Evolutionary conservation across 768 basidiomycete species (phyloP), one percentile per base, ranked within the genome.

Genomic region (Polyporus arcularius): DNA sequence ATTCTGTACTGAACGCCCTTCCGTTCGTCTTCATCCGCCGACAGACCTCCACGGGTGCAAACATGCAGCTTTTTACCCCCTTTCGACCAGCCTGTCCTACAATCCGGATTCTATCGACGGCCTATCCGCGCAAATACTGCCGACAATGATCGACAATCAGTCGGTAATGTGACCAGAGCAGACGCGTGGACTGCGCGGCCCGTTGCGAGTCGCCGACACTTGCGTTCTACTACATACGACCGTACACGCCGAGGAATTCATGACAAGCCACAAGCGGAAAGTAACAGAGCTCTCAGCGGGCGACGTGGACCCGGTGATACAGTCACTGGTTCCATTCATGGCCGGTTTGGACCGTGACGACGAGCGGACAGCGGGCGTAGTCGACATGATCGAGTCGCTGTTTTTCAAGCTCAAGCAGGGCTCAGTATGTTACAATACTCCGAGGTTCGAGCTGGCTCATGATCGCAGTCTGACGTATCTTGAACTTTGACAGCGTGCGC

Each of bases 251-350:
- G 28, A 11, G 10, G 1, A 9, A 28, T 21, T 31, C 9, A 51
- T 51, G 49, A 31, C 49, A 14, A 31, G 49, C 11, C 31, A 32
- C 16, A 39, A n/a, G 38, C 52, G 49, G 4, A 51, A 15, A 5
- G 39, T 53, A 9, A 16, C 52, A 26, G 52, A 53, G 18, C 52
- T 53, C 38, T 40, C 52, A 10, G 49, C 52, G 16, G 32, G 21
- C 38, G 52, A 53, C 38, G 52, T 53, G 10, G 52, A 53, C 21
- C 52, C 52, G 4, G 52, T 41, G 16, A 38, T 41, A 21, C 52
- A 53, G n/a, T 32, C 52, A 38, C 52, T 53, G 32, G 38, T 53
- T 8, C 52, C 52, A n/a, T 41, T 53, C 52, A 38, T 53, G 32
- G 52, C 52, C 38, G 18, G 39, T 10, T 38, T 53, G 14, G 52